These are phyloP conservation scores for Ustilago hordei DNA, from an alignment of 1,284 basidiomycete genomes.

Conservation along the genomic window DNA sequence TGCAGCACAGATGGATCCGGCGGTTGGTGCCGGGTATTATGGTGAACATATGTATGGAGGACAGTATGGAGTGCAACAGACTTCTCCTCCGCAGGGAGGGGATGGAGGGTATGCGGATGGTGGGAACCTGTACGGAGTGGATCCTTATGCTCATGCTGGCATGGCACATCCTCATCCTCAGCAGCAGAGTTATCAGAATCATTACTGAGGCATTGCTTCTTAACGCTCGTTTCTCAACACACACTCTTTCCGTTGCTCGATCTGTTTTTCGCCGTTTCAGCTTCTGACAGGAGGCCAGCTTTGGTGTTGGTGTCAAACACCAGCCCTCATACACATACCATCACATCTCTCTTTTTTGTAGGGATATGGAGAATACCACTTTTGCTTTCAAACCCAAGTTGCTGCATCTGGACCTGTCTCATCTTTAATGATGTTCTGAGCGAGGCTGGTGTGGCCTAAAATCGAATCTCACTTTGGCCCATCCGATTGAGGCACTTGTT, in stretches of 20 bases:
- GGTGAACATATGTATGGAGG: conserved; percentile 33
- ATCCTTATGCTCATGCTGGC: conserved; percentile 37
- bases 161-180: conserved; percentile 33
- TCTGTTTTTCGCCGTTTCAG: conserved; percentile 3
- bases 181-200: conserved; percentile 23
- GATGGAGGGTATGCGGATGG: conserved; percentile 6
- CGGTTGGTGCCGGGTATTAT: conserved; percentile 23
- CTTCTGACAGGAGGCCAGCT: neutral
- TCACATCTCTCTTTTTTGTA: neutral
- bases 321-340: neutral
- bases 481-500: no score
- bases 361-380: conserved; percentile 2
- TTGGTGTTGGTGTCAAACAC: conserved; percentile 3
- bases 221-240: no score
- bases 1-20: conserved; percentile 19
- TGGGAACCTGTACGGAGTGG: conserved; percentile 21
- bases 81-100: conserved; percentile 6
- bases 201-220: conserved; percentile 15
- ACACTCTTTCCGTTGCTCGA: neutral
- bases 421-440: neutral
- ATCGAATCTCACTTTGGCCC: no score
- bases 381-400: neutral
- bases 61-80: conserved; percentile 30
- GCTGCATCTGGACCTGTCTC: neutral
- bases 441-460: neutral